Evolutionary conservation across 441 rosid genomes (phyloP).

Genomic region (Populus hybrid): DNA sequence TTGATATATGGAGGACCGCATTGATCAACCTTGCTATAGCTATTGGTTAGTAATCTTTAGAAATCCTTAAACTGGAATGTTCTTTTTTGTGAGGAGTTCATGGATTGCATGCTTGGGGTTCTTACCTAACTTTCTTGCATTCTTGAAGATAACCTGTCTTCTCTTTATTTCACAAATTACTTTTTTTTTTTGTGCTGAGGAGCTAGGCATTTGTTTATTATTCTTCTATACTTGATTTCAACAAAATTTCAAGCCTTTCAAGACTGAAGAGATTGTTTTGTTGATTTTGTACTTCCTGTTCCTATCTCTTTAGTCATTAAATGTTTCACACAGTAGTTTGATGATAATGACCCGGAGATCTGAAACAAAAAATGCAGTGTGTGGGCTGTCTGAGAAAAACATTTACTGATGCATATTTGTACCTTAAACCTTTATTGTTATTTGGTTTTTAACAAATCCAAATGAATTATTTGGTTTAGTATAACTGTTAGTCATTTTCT

Average conservation of each 20-base stretch:
- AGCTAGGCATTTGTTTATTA: not conserved
- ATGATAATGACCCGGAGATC: too few relatives aligned
- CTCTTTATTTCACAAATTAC: not conserved
- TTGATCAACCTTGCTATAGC: constrained; percentile 93
- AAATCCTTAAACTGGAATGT: constrained; percentile 10
- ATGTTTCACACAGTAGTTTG: too few relatives aligned
- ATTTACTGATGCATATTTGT: not conserved
- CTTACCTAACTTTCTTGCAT: not conserved
- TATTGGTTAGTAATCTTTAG: constrained; percentile 57
- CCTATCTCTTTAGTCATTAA: too few relatives aligned
- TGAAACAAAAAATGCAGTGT: too few relatives aligned
- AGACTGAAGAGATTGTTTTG: too few relatives aligned
- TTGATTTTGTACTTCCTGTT: too few relatives aligned
- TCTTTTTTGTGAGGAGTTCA: not conserved
- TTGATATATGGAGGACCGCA: constrained; percentile 96
- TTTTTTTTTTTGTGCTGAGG: not conserved
- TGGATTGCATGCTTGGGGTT: not conserved
- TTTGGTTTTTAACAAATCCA: not conserved
- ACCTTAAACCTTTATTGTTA: not conserved
- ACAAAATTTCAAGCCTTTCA: not conserved
- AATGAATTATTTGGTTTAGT: not conserved
- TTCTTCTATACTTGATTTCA: not conserved
- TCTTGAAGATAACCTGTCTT: not conserved
- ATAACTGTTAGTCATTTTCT: not conserved
- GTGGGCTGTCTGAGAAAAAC: too few relatives aligned